Percentiles rank a stretch among this genome's conserved stretches.
phyloP scores from a whole-genome alignment of 768 basidiomycete genomes.

The Hygrocybe punicea region DNA sequence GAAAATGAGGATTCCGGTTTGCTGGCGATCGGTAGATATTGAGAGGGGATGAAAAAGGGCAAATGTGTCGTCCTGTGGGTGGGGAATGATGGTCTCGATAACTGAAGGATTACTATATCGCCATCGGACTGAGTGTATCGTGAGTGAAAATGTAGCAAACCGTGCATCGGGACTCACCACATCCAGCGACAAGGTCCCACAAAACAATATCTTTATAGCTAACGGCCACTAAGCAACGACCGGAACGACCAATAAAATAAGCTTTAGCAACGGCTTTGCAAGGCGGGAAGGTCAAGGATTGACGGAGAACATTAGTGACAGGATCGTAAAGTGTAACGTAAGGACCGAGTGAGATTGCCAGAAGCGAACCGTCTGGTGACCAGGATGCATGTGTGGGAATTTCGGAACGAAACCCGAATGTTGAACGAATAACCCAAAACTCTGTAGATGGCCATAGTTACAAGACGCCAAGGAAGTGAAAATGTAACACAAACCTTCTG shows the following conservation, averaged over 20 bases:
- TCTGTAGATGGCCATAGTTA: conserved; percentile 34
- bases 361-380: conserved; percentile 82
- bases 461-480: background rate
- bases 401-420: conserved; percentile 65
- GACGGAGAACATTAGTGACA: conserved; percentile 53
- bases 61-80: conserved; percentile 56
- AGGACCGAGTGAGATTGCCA: conserved; percentile 67
- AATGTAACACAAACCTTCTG: conserved; percentile 48
- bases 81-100: conserved; percentile 50
- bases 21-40: conserved; percentile 22
- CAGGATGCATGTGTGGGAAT: conserved; percentile 66
- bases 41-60: conserved; percentile 47
- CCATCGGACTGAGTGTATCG: conserved; percentile 56
- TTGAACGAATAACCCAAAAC: conserved; percentile 79
- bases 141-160: conserved; percentile 1
- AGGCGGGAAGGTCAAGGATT: conserved; percentile 57
- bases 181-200: conserved; percentile 68
- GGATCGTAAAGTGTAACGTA: conserved; percentile 76
- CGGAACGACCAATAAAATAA: conserved; percentile 66
- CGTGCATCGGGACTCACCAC: conserved; percentile 44
- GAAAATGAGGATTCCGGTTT: conserved; percentile 50
- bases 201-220: conserved; percentile 51
- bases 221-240: conserved; percentile 64
- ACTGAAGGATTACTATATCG: conserved; percentile 37
- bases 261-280: conserved; percentile 43